Percentiles rank a stretch among this genome's conserved stretches.
These are phyloP conservation scores for Penicillium sp. DNA, from an alignment of 2,329 filamentous ascomycete species.

Conservation along the genomic window DNA sequence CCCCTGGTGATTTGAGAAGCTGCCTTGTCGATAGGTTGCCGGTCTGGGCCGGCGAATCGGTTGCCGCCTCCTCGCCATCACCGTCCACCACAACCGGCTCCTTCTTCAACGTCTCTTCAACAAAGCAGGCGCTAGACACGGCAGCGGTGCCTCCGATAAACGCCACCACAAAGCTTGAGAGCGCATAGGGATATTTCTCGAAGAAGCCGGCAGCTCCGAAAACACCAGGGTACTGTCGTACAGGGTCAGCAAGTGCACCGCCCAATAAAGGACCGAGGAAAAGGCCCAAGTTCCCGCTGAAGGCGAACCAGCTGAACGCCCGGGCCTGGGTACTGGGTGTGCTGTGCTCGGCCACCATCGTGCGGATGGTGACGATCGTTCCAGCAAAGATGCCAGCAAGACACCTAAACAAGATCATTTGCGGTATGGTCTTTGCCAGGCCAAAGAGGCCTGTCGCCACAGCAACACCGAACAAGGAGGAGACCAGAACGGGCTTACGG, in stretches of 20 bases:
- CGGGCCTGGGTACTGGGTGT: conserved; percentile 68
- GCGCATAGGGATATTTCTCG: conserved; percentile 63
- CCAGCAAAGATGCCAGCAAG: conserved; percentile 72
- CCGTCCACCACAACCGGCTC: not conserved
- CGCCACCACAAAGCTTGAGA: conserved; percentile 62
- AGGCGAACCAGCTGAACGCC: conserved; percentile 75
- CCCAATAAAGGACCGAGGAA: conserved; percentile 67
- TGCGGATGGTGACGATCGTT: conserved; percentile 70
- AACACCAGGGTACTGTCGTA: conserved; percentile 58
- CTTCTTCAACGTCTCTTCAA: conserved; percentile 59
- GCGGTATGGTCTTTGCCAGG: conserved; percentile 62
- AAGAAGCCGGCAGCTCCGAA: conserved; percentile 62
- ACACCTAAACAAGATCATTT: conserved; percentile 74
- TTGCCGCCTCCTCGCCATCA: conserved; percentile 1
- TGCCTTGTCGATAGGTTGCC: conserved; percentile 31
- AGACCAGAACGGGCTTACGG: conserved; percentile 69
- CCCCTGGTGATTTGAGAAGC: conserved; percentile 63
- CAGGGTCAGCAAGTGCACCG: conserved; percentile 68
- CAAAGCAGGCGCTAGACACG: conserved; percentile 53
- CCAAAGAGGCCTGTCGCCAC: conserved; percentile 66
- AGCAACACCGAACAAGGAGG: conserved; percentile 64
- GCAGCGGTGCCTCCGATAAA: conserved; percentile 51
- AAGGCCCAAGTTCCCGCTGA: conserved; percentile 71
- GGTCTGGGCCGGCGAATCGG: conserved; percentile 14
- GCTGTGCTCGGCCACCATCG: conserved; percentile 74